Conservation (phyloP, 2,329 filamentous ascomycete species). For the Penicillium palitans region DNA sequence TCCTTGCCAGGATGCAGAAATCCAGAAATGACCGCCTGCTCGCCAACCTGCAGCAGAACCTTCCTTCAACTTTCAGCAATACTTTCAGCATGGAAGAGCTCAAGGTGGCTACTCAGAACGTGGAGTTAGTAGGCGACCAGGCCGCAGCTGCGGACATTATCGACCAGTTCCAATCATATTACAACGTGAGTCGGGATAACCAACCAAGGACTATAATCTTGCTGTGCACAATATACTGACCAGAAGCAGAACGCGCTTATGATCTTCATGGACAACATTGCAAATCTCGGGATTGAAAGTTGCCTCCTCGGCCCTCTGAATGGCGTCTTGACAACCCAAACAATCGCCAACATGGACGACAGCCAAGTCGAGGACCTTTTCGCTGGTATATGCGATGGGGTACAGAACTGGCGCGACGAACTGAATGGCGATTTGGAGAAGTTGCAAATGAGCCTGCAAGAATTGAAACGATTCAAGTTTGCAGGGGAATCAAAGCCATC, state of each 20-base stretch:
- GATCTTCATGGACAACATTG: background rate
- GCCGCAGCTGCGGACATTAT: constrained; percentile 38
- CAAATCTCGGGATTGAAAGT: background rate
- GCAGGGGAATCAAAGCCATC: background rate
- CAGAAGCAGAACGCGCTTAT: background rate
- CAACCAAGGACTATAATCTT: too few relatives aligned
- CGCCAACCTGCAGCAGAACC: background rate
- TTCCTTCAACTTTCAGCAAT: background rate
- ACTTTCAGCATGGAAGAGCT: background rate
- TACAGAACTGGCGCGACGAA: too few relatives aligned
- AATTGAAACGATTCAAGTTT: background rate
- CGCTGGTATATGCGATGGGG: background rate
- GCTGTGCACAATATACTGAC: background rate
- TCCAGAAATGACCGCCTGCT: constrained; percentile 12
- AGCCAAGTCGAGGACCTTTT: background rate
- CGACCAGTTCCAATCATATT: constrained; percentile 29
- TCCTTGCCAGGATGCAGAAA: constrained; percentile 11
- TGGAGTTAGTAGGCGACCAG: constrained; percentile 22
- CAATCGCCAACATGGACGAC: background rate
- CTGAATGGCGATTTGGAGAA: background rate
- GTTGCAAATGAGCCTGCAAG: background rate
- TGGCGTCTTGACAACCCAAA: background rate
- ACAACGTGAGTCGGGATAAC: constrained; percentile 18
- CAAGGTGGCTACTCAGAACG: background rate
- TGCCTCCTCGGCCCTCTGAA: constrained; percentile 2